These are phyloP conservation scores for Metschnikowia kofuensis DNA, from an alignment of 805 yeast species.

Conservation along the genomic window DNA sequence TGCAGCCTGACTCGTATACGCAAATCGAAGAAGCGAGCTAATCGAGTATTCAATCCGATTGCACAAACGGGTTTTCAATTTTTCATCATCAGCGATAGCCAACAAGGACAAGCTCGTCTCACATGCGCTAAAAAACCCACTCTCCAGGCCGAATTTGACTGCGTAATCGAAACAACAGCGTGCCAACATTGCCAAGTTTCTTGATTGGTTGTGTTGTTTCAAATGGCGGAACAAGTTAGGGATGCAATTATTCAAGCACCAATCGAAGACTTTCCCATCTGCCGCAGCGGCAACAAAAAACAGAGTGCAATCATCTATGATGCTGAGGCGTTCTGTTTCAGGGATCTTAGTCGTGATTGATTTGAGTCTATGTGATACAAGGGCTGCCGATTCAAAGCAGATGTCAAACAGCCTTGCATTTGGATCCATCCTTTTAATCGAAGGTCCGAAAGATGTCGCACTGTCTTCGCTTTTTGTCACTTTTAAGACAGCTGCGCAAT, in stretches of 20 bases:
- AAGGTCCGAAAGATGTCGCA: too few relatives aligned
- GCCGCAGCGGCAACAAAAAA: background rate
- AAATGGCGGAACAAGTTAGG: conserved; percentile 1
- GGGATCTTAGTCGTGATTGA: too few relatives aligned
- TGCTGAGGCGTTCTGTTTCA: background rate
- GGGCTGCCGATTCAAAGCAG: background rate
- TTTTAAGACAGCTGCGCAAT: too few relatives aligned
- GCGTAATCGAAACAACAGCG: conserved; percentile 12
- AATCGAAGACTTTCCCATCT: background rate
- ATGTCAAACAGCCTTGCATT: background rate
- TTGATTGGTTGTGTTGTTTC: background rate
- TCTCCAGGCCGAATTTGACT: background rate
- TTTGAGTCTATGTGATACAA: background rate
- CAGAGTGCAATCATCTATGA: background rate
- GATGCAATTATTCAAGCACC: conserved; percentile 1
- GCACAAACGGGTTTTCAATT: background rate
- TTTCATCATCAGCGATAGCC: background rate
- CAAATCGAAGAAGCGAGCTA: conserved; percentile 3
- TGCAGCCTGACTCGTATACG: background rate
- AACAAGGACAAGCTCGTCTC: conserved; percentile 2
- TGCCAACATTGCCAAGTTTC: conserved; percentile 4
- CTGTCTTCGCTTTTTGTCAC: too few relatives aligned
- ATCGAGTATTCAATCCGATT: conserved; percentile 4
- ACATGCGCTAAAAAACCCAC: conserved; percentile 1
- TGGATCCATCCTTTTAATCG: too few relatives aligned